Evolutionary conservation across 2,329 filamentous ascomycete genomes (phyloP).

Genomic region (Colletotrichum sublineola): DNA sequence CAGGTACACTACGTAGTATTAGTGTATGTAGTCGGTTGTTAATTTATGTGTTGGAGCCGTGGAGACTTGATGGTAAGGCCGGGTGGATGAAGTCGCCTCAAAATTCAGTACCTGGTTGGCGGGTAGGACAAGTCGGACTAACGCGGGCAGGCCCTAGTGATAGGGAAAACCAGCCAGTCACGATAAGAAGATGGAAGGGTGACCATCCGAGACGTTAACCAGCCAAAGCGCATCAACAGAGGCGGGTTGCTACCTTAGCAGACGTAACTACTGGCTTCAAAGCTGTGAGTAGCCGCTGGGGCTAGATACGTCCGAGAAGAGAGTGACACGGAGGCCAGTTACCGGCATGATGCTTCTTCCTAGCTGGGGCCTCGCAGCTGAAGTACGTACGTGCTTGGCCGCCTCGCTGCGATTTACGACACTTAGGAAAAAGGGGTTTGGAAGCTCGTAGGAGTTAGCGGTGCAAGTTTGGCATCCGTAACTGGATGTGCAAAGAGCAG

Average conservation of each 20-base stretch:
- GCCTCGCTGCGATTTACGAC: background rate
- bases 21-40: background rate
- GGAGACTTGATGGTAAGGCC: background rate
- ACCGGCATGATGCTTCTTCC: conserved; percentile 26
- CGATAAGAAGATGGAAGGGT: conserved; percentile 20
- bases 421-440: conserved; percentile 16
- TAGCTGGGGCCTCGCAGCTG: background rate
- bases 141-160: conserved; percentile 6
- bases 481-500: conserved; percentile 31
- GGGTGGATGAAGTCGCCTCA: conserved; percentile 10
- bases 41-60: background rate
- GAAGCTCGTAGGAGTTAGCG: conserved; percentile 9
- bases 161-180: conserved; percentile 17
- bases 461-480: conserved; percentile 9
- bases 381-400: background rate
- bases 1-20: too few relatives aligned
- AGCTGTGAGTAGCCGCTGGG: conserved; percentile 29
- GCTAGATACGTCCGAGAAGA: conserved; percentile 21
- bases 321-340: conserved; percentile 7
- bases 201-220: conserved; percentile 25
- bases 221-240: conserved; percentile 30
- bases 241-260: conserved; percentile 24
- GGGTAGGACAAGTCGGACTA: conserved; percentile 17
- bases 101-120: conserved; percentile 25
- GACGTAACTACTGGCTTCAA: conserved; percentile 22